Conservation (phyloP, 768 basidiomycete species). For the Roridomyces roridus region DNA sequence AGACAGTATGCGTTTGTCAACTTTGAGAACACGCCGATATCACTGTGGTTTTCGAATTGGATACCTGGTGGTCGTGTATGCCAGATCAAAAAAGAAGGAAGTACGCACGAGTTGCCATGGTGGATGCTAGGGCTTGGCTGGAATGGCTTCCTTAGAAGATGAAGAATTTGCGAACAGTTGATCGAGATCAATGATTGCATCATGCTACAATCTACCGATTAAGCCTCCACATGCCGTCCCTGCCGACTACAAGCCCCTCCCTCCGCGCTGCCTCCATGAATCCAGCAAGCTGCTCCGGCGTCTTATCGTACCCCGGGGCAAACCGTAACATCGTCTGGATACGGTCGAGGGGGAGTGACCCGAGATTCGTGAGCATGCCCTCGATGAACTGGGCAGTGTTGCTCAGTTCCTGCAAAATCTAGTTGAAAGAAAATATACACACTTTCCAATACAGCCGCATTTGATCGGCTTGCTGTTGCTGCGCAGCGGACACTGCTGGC, state of each 20-base stretch:
- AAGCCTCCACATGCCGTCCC: slow-evolving; percentile 71
- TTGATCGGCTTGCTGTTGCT: no score
- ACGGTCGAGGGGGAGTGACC: slow-evolving; percentile 74
- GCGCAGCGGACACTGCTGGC: slow-evolving; percentile 57
- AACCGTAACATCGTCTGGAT: slow-evolving; percentile 90
- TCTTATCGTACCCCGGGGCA: no score
- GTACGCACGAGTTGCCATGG: slow-evolving; percentile 72
- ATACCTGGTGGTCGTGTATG: slow-evolving; percentile 57
- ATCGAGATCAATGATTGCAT: no score
- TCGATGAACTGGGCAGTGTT: slow-evolving; percentile 71
- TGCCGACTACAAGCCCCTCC: slow-evolving; percentile 70
- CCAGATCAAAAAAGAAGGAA: slow-evolving; percentile 2
- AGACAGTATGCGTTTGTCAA: slow-evolving; percentile 99
- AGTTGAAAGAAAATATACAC: slow-evolving; percentile 3
- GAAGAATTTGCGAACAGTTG: no score
- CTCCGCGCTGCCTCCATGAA: no score
- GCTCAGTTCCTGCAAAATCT: neutral
- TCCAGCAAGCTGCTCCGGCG: no score
- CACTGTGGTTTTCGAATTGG: slow-evolving; percentile 93
- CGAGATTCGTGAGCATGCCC: slow-evolving; percentile 91
- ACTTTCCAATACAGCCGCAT: slow-evolving; percentile 93
- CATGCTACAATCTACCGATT: no score
- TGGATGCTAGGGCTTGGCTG: no score
- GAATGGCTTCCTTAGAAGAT: no score
- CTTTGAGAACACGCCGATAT: slow-evolving; percentile 97